Conservation (phyloP, 2,329 filamentous ascomycete species). For the Leptographium galeiforme region DNA sequence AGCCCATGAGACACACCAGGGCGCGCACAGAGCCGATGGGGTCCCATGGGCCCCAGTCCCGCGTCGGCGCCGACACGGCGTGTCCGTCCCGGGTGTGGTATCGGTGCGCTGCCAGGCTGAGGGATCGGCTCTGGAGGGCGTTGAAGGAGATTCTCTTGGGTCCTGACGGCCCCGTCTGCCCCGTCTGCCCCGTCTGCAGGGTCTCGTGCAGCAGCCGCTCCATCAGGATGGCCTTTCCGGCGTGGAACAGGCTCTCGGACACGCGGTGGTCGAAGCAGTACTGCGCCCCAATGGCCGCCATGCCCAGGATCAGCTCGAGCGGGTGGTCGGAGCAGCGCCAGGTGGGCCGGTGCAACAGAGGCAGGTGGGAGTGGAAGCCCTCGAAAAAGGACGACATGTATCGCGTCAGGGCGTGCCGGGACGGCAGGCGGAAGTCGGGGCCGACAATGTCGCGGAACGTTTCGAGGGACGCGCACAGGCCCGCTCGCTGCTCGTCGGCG, state of each 20-base stretch:
- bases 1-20: constrained; percentile 39
- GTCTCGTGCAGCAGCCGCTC: constrained; percentile 37
- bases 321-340: constrained; percentile 3
- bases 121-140: constrained; percentile 4
- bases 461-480: not conserved
- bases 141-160: constrained; percentile 4
- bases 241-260: constrained; percentile 43
- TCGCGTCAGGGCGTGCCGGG: constrained; percentile 9
- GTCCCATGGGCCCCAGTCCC: not conserved
- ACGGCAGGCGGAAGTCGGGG: constrained; percentile 8
- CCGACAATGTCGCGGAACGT: not conserved
- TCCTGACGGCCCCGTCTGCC: constrained; percentile 17
- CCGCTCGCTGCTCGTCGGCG: not conserved
- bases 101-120: not conserved
- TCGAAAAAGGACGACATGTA: constrained; percentile 12
- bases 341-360: constrained; percentile 18
- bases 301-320: constrained; percentile 31
- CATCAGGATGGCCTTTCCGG: constrained; percentile 38
- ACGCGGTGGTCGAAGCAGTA: constrained; percentile 34
- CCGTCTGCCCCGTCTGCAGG: constrained; percentile 26
- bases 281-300: constrained; percentile 33
- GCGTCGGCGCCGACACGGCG: not conserved
- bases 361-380: constrained; percentile 32
- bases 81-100: not conserved
- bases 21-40: constrained; percentile 36